Evolutionary conservation across 2,329 filamentous ascomycete genomes (phyloP).

Genomic region (Claviceps sp.): DNA sequence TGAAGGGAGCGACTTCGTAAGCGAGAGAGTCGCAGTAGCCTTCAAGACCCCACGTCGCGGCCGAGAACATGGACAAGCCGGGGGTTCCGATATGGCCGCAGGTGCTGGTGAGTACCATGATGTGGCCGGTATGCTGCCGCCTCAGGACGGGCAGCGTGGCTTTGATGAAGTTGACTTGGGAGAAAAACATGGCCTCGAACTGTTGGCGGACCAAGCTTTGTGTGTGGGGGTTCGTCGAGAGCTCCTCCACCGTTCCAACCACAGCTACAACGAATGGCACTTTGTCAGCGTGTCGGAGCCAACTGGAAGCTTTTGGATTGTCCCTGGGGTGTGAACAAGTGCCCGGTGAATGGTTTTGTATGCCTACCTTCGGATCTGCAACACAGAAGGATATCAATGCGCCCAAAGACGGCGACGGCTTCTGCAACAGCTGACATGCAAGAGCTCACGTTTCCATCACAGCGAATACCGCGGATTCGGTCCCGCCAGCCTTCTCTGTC

Average conservation of each 20-base stretch:
- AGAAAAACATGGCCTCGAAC: conserved; percentile 91
- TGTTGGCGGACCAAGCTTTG: conserved; percentile 75
- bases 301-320: neutral
- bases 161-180: conserved; percentile 91
- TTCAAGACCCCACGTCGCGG: conserved; percentile 87
- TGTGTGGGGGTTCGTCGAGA: conserved; percentile 59
- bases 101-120: conserved; percentile 79
- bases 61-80: conserved; percentile 79
- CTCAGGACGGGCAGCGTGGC: conserved; percentile 70
- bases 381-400: conserved; percentile 81
- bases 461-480: conserved; percentile 53
- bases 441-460: conserved; percentile 52
- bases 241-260: conserved; percentile 82
- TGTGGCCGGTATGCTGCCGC: conserved; percentile 69
- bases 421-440: conserved; percentile 81
- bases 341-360: neutral
- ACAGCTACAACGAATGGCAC: conserved; percentile 41
- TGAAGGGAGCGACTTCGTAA: conserved; percentile 94
- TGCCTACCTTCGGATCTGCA: conserved; percentile 68
- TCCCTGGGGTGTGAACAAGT: neutral
- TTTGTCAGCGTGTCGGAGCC: neutral
- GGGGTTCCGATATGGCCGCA: conserved; percentile 89
- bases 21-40: conserved; percentile 91
- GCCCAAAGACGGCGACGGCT: conserved; percentile 69
- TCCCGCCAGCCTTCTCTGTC: conserved; percentile 69